Conservation (phyloP, 371 early-diverging fungal species). For the Lichtheimia ramosa region DNA sequence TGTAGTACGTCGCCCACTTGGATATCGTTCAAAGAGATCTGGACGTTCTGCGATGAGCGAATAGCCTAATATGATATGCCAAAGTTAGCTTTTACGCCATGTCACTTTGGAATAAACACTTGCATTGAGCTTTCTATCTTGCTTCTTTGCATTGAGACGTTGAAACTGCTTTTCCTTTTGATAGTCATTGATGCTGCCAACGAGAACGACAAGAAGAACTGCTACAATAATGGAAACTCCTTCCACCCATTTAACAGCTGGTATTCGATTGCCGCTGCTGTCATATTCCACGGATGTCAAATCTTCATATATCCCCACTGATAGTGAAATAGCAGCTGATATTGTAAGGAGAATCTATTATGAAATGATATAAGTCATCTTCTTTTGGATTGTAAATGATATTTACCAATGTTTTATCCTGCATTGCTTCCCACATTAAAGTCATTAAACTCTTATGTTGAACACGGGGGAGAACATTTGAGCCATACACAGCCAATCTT, state of each 20-base stretch:
- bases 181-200: conserved; percentile 82
- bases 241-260: conserved; percentile 74
- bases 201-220: conserved; percentile 77
- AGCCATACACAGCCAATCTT: conserved; percentile 56
- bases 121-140: conserved; percentile 68
- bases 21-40: conserved; percentile 80
- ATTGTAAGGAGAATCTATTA: conserved; percentile 69
- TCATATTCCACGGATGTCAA: conserved; percentile 43
- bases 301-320: conserved; percentile 88
- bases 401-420: conserved; percentile 81
- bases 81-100: conserved; percentile 8
- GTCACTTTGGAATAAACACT: background rate
- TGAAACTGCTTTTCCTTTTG: conserved; percentile 87
- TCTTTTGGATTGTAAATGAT: background rate
- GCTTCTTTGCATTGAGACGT: conserved; percentile 78
- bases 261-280: conserved; percentile 25
- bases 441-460: conserved; percentile 61
- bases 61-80: conserved; percentile 49
- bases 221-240: conserved; percentile 80
- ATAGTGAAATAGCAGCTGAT: conserved; percentile 84
- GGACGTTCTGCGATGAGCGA: conserved; percentile 69
- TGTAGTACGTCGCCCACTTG: conserved; percentile 88
- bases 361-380: background rate
- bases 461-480: conserved; percentile 64
- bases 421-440: conserved; percentile 74